A percentile compares a stretch with the other conserved stretches of the same genome.
phyloP scores from a whole-genome alignment of 1,139 yeast genomes.

The Geotrichum restrictum region DNA sequence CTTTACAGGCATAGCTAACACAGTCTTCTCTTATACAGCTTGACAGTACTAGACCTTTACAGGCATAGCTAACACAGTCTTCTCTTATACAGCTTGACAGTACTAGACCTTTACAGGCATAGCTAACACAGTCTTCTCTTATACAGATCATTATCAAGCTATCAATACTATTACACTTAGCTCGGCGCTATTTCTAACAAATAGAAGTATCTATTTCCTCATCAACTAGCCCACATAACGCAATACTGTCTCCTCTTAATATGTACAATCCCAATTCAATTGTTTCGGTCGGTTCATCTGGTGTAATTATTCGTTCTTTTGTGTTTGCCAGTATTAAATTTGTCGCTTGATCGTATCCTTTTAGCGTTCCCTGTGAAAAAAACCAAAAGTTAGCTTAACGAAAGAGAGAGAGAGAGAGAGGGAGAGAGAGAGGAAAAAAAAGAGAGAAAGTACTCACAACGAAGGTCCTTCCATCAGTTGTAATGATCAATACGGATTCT shows the following conservation, averaged over 20 bases:
- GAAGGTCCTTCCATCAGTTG: constrained; percentile 22
- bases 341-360: constrained; percentile 79
- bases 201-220: constrained; percentile 47
- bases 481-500: constrained; percentile 20
- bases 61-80: too few species aligned
- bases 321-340: constrained; percentile 64
- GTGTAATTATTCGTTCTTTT: constrained; percentile 48
- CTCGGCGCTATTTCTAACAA: too few species aligned
- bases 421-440: too few species aligned
- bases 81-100: too few species aligned
- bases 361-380: constrained; percentile 55
- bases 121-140: neutral
- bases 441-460: constrained; percentile 17
- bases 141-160: too few species aligned
- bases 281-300: constrained; percentile 49
- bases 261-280: constrained; percentile 62
- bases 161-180: too few species aligned
- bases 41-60: too few species aligned
- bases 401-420: too few species aligned
- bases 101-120: too few species aligned
- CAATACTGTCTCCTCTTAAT: constrained; percentile 80
- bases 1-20: too few species aligned
- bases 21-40: too few species aligned
- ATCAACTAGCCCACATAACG: constrained; percentile 69
- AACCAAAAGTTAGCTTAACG: neutral